phyloP scores from a whole-genome alignment of 1,139 yeast species.

The Zhuliangozyma parablackwelliae region DNA sequence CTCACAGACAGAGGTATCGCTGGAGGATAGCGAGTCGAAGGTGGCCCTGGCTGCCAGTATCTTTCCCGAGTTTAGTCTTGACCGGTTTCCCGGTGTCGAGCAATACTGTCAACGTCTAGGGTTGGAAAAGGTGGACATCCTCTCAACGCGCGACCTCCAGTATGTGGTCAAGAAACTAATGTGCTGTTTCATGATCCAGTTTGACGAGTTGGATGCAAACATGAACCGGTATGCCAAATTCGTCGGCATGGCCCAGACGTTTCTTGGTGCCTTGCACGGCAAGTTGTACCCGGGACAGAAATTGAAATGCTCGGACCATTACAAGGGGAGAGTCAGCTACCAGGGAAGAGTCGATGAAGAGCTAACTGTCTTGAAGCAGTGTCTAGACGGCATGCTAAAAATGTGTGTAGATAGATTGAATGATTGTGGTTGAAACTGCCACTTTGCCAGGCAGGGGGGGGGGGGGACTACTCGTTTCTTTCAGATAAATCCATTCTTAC shows the following conservation, averaged over 20 bases:
- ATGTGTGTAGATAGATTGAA: too few species aligned
- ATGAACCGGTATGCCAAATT: conserved; percentile 1
- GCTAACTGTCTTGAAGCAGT: conserved; percentile 4
- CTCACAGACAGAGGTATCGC: too few species aligned
- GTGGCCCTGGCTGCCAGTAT: too few species aligned
- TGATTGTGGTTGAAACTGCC: too few species aligned
- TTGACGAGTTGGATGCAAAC: conserved; percentile 1
- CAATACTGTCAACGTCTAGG: too few species aligned
- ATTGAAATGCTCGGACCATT: conserved; percentile 3
- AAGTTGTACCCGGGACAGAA: conserved; percentile 1
- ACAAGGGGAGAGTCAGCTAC: conserved; percentile 1
- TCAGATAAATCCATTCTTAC: too few species aligned
- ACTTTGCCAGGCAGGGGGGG: too few species aligned
- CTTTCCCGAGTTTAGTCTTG: too few species aligned
- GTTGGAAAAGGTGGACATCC: conserved; percentile 3
- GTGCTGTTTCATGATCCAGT: conserved; percentile 3
- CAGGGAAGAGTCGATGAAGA: conserved; percentile 5
- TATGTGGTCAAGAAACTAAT: conserved; percentile 3
- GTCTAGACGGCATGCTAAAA: conserved; percentile 2
- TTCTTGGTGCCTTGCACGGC: conserved; percentile 1
- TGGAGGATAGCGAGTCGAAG: too few species aligned
- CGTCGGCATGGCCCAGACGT: background rate
- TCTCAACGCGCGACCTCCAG: conserved; percentile 1
- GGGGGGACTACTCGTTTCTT: too few species aligned
- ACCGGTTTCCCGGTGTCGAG: too few species aligned